A percentile compares a stretch with the other conserved stretches of the same genome.
Evolutionary conservation across 208 protist species (phyloP).

Genomic region (Vickermania ingenoplastis): DNA sequence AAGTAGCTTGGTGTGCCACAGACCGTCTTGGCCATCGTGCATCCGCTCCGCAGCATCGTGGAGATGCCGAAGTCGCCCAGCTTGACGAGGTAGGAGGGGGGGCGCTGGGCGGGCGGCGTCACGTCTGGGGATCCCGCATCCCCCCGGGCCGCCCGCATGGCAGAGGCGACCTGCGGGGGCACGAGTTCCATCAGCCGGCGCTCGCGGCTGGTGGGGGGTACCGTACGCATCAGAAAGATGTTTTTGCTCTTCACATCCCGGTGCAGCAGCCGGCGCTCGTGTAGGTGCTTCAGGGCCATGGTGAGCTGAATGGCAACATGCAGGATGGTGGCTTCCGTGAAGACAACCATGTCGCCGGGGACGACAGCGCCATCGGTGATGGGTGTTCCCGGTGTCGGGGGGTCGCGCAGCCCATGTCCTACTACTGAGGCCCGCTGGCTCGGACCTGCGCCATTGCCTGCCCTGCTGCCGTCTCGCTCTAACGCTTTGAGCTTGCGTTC

Average conservation of each 20-base stretch:
- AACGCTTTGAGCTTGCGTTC: conserved; percentile 1
- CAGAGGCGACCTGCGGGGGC: not conserved
- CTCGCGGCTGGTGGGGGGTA: not conserved
- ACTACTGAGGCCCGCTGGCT: not conserved
- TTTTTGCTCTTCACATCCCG: conserved; percentile 91
- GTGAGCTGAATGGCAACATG: conserved; percentile 76
- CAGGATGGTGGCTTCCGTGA: conserved; percentile 67
- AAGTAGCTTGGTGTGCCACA: conserved; percentile 95
- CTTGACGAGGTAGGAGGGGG: conserved; percentile 65
- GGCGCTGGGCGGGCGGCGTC: not conserved
- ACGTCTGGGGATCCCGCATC: not conserved
- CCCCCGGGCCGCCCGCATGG: not conserved
- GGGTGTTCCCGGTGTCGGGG: not conserved
- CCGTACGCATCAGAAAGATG: conserved; percentile 73
- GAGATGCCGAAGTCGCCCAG: conserved; percentile 90
- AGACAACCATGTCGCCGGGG: conserved; percentile 5
- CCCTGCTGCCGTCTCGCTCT: not conserved
- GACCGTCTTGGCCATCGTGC: conserved; percentile 88
- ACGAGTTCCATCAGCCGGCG: not conserved
- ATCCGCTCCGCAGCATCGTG: conserved; percentile 76
- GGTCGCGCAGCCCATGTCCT: not conserved
- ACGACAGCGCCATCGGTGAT: not conserved
- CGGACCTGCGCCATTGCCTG: not conserved
- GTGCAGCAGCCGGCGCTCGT: conserved; percentile 84
- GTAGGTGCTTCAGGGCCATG: conserved; percentile 86